Conservation (phyloP, 169 alveolate species). For the Plasmodium adleri region DNA sequence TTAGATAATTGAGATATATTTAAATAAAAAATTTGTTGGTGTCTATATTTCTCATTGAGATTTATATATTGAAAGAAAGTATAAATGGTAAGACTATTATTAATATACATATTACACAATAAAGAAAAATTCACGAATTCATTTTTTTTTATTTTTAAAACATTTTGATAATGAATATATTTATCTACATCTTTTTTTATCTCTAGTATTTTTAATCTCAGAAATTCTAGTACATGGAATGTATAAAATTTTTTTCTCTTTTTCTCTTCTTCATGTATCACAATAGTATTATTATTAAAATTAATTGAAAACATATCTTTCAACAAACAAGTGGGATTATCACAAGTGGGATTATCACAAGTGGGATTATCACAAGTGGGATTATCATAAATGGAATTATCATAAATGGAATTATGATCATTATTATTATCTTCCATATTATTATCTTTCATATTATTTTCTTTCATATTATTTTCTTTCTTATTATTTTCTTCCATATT, state of each 20-base stretch:
- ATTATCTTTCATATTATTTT: too few species aligned
- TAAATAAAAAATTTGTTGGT: conserved; percentile 2
- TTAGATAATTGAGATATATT: conserved; percentile 1
- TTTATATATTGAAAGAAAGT: conserved; percentile 37
- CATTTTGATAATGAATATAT: conserved; percentile 44
- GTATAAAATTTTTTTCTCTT: conserved; percentile 8
- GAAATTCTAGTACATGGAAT: conserved; percentile 33
- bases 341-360: too few species aligned
- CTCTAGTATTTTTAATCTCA: conserved; percentile 23
- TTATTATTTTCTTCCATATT: neutral
- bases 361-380: too few species aligned
- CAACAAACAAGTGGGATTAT: neutral
- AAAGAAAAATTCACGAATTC: conserved; percentile 55
- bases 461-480: too few species aligned
- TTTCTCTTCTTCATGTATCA: neutral
- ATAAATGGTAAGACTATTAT: conserved; percentile 43
- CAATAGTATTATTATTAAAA: neutral
- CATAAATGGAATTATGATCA: neutral
- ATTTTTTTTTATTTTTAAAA: conserved; percentile 35
- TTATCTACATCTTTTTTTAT: conserved; percentile 49
- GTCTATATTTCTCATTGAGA: conserved; percentile 12
- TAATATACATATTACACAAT: conserved; percentile 42
- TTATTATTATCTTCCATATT: neutral
- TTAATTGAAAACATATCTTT: neutral
- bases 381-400: neutral